Evolutionary conservation across 495 filamentous ascomycete genomes (phyloP).

Genomic region (Xylona heveae): DNA sequence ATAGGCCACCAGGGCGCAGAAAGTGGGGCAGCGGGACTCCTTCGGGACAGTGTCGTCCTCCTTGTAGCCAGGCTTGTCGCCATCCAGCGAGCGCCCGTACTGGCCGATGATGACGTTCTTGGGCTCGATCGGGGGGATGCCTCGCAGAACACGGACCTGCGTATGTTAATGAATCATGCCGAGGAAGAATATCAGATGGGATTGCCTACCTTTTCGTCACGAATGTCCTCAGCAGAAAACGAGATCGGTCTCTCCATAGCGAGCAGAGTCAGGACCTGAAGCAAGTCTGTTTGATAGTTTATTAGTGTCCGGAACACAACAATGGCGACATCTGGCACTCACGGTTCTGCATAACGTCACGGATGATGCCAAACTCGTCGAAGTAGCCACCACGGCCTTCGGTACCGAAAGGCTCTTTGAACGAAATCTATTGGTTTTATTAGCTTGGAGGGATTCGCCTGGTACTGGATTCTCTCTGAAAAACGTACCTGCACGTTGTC

Average conservation of each 20-base stretch:
- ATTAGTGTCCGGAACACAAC: neutral
- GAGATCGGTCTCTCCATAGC: conserved; percentile 98
- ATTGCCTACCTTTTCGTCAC: conserved; percentile 73
- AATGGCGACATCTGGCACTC: conserved; percentile 8
- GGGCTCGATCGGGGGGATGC: conserved; percentile 87
- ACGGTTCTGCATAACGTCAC: conserved; percentile 59
- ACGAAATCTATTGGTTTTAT: conserved; percentile 69
- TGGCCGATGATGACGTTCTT: conserved; percentile 99
- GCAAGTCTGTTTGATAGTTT: conserved; percentile 34
- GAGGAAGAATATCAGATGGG: neutral
- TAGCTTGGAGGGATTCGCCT: neutral
- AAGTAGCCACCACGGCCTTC: conserved; percentile 98
- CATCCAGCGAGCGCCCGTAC: conserved; percentile 90
- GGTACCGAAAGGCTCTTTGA: conserved; percentile 99
- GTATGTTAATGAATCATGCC: neutral
- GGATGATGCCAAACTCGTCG: conserved; percentile 98
- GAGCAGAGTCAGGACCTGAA: conserved; percentile 88
- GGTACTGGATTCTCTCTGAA: neutral
- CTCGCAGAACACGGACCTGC: conserved; percentile 63
- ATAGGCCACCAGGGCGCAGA: conserved; percentile 88
- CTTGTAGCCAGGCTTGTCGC: conserved; percentile 93
- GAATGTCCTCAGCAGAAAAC: conserved; percentile 94
- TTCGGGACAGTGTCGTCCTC: conserved; percentile 98
- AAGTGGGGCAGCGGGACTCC: conserved; percentile 92
- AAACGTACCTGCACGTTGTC: conserved; percentile 63